phyloP scores from a whole-genome alignment of 2,329 filamentous ascomycete species.

The Ceratocystis harringtonii region DNA sequence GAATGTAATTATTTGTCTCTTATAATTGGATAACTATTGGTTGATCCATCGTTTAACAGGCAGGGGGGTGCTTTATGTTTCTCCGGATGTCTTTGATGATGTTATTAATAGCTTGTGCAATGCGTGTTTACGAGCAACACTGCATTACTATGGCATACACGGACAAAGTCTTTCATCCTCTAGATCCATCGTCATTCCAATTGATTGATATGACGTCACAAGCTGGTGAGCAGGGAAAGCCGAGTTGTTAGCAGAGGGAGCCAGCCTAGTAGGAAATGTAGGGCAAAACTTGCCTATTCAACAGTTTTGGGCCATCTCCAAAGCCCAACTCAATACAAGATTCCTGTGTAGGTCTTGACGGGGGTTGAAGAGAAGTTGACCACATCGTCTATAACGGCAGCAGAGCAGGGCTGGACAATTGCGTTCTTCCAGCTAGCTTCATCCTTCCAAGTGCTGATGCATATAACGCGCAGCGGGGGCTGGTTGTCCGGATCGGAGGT shows the following conservation, averaged over 20 bases:
- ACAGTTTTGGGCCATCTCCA: too few relatives aligned
- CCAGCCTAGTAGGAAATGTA: background rate
- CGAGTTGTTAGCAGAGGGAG: background rate
- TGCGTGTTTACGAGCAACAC: background rate
- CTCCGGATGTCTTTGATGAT: background rate
- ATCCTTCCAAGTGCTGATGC: constrained; percentile 23
- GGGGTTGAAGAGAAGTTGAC: constrained; percentile 23
- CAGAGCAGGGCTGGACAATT: background rate
- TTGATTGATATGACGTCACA: background rate
- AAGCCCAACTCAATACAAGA: constrained; percentile 2
- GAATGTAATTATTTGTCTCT: background rate
- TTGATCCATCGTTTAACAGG: background rate
- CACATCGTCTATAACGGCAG: constrained; percentile 24
- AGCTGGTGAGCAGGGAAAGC: background rate
- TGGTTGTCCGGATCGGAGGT: constrained; percentile 18
- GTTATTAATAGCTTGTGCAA: background rate
- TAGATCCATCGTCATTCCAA: background rate
- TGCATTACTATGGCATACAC: background rate
- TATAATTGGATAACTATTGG: background rate
- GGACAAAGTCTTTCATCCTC: background rate
- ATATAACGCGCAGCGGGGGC: constrained; percentile 20
- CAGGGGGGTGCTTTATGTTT: background rate
- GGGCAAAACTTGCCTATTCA: background rate
- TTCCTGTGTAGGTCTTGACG: constrained; percentile 3
- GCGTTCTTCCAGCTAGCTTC: constrained; percentile 20